Evolutionary conservation across 1,284 basidiomycete species (phyloP), one percentile per base, ranked within the genome.

Genomic region (Moniliophthora roreri): DNA sequence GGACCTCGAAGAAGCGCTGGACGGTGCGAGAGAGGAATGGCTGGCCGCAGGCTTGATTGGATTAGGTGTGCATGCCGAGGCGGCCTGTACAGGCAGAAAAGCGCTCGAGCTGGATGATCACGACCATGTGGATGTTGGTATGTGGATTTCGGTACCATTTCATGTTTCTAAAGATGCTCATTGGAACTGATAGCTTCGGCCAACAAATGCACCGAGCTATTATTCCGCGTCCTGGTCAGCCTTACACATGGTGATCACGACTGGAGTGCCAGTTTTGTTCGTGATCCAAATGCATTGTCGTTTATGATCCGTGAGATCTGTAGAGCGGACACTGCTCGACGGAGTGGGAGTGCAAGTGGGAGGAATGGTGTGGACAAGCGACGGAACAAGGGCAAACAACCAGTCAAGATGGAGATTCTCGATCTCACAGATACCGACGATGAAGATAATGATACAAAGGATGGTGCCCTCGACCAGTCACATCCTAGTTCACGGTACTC

Each of bases 211-310:
- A 65, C 81, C 28, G 83, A 85, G 51, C 73, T 77, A 1, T 69
- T 76, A 3, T 72, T 89, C 3, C 81, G 87, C 1, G 78, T 87
- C 5, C 76, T 90, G 28, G 82, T 90, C 52, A 86, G 81, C 51
- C 68, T 89, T 10, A 86, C 87, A 0, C 85, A 89, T 58, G 76
- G 76, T 20, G 78, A 82, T 59, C 61, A 68, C 23, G 59, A 61
- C 11, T 89, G 87, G 85, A 79, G 78, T 41, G 59, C 64, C 35
- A 73, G 73, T 26, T 64, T 87, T 10, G 59, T 80, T 2, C 66
- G 74, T 8, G 69, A 76, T 32, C 66, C 74, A 1, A 65, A 66
- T 49, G 71, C 77, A 2, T 64, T 87, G 23, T 67, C 73, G 3
- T 75, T 78, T 16, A 62, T 82, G 20, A 56, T 82, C 52, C 69